A percentile compares a stretch with the other conserved stretches of the same genome.
phyloP scores from a whole-genome alignment of 2,329 filamentous ascomycete species.

The Colletotrichum sidae region DNA sequence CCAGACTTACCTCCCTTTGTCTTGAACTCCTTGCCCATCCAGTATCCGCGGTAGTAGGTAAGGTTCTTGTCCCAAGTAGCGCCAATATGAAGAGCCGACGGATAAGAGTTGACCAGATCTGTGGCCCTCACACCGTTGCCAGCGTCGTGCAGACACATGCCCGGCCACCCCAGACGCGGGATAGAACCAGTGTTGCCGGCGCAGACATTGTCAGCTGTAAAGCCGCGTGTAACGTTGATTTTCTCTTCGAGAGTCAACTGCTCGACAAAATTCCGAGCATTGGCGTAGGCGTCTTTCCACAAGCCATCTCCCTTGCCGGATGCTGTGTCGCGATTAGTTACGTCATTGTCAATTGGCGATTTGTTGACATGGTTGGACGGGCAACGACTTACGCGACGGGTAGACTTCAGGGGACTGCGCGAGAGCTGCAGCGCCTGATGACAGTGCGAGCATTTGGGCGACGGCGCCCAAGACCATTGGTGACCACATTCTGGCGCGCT shows the following conservation, averaged over 20 bases:
- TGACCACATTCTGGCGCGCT: slow-evolving; percentile 8
- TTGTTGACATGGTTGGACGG: slow-evolving; percentile 17
- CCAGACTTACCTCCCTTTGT: slow-evolving; percentile 48
- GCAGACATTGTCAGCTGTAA: slow-evolving; percentile 54
- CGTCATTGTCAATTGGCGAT: background rate
- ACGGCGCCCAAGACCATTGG: background rate
- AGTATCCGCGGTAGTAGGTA: slow-evolving; percentile 45
- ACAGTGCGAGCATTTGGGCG: slow-evolving; percentile 6
- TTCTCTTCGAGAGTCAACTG: slow-evolving; percentile 76
- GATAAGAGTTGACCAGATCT: slow-evolving; percentile 60
- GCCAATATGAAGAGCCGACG: slow-evolving; percentile 60
- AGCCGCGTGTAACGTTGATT: slow-evolving; percentile 56
- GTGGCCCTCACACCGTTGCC: slow-evolving; percentile 61
- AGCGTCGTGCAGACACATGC: slow-evolving; percentile 62
- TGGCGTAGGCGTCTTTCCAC: slow-evolving; percentile 71
- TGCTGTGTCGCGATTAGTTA: background rate
- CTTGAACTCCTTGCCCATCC: slow-evolving; percentile 49
- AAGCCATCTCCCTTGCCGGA: slow-evolving; percentile 4
- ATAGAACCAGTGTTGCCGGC: slow-evolving; percentile 60
- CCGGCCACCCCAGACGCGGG: slow-evolving; percentile 58
- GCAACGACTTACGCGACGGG: slow-evolving; percentile 24
- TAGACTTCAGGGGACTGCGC: slow-evolving; percentile 15
- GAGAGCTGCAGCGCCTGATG: slow-evolving; percentile 3
- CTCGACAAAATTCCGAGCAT: slow-evolving; percentile 66
- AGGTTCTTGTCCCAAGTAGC: slow-evolving; percentile 71